Conservation (phyloP, 148 eudicot genomes). For the Nepenthes mirabilis region DNA sequence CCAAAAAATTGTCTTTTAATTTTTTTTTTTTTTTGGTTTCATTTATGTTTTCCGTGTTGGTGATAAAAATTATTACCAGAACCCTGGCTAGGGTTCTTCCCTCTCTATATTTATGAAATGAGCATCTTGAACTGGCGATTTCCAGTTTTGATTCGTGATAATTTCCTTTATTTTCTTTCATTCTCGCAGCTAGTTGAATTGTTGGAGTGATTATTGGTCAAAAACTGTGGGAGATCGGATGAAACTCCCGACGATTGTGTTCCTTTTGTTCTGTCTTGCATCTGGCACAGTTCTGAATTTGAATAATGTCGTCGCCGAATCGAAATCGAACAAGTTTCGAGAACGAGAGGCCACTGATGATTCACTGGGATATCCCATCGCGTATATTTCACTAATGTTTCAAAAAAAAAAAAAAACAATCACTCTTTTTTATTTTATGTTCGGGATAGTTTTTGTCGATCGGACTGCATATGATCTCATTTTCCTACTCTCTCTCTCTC, state of each 20-base stretch:
- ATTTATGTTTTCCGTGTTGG: too few relatives aligned
- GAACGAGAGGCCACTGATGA: conserved; percentile 84
- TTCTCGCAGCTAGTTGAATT: too few relatives aligned
- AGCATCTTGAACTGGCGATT: too few relatives aligned
- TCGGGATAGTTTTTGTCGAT: neutral
- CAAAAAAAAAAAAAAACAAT: neutral
- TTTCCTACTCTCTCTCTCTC: neutral
- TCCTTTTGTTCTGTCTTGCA: conserved; percentile 16
- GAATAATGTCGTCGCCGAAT: conserved; percentile 22
- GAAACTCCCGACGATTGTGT: conserved; percentile 20
- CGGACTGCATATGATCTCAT: neutral
- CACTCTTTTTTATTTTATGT: neutral
- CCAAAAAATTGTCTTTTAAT: too few relatives aligned
- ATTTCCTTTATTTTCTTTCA: too few relatives aligned
- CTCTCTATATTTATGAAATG: too few relatives aligned
- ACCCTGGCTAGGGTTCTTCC: too few relatives aligned
- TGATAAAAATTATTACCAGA: too few relatives aligned
- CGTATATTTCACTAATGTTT: conserved; percentile 27
- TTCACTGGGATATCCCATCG: conserved; percentile 49
- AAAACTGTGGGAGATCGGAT: conserved; percentile 13
- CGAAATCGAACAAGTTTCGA: conserved; percentile 61
- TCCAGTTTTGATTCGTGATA: too few relatives aligned
- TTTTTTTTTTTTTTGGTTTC: too few relatives aligned
- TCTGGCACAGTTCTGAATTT: conserved; percentile 15
- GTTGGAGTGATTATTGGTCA: neutral